Percentiles rank a stretch among this genome's conserved stretches.
Conservation (phyloP, 148 eudicot species). For the Heliamphora exappendiculata region DNA sequence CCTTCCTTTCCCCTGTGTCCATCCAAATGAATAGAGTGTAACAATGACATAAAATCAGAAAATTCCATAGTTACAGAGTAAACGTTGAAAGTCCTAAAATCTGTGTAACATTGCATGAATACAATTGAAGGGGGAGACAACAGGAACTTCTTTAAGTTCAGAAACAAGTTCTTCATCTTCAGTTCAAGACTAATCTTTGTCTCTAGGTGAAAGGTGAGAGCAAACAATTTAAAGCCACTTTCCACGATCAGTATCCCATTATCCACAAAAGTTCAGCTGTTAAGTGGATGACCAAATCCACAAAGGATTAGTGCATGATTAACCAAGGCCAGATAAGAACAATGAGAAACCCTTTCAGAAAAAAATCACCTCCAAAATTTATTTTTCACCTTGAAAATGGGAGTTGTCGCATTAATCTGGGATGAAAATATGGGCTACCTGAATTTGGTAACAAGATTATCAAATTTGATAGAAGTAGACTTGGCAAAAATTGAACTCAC, state of each 20-base stretch:
- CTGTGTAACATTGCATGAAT: not conserved
- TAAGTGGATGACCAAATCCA: not conserved
- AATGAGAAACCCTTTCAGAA: not conserved
- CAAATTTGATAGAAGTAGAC: not conserved
- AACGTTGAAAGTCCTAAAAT: not conserved
- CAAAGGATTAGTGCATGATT: not conserved
- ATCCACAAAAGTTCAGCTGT: not conserved
- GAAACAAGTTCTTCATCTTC: not conserved
- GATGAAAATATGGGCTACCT: not conserved
- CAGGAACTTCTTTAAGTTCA: not conserved
- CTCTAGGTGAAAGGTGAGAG: not conserved
- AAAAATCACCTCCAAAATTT: not conserved
- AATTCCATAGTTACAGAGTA: not conserved
- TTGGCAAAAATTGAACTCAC: not conserved
- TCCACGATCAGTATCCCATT: not conserved
- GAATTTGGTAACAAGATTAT: not conserved
- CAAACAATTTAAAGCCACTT: not conserved
- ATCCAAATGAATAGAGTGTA: constrained; percentile 2
- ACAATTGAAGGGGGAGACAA: not conserved
- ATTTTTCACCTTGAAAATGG: not conserved
- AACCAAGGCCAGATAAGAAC: not conserved
- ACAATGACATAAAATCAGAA: not conserved
- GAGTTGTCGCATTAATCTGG: not conserved
- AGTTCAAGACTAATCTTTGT: not conserved
- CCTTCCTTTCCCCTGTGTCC: constrained; percentile 59